Conservation (phyloP, 2,329 filamentous ascomycete species). For the Raffaelea albimanens region DNA sequence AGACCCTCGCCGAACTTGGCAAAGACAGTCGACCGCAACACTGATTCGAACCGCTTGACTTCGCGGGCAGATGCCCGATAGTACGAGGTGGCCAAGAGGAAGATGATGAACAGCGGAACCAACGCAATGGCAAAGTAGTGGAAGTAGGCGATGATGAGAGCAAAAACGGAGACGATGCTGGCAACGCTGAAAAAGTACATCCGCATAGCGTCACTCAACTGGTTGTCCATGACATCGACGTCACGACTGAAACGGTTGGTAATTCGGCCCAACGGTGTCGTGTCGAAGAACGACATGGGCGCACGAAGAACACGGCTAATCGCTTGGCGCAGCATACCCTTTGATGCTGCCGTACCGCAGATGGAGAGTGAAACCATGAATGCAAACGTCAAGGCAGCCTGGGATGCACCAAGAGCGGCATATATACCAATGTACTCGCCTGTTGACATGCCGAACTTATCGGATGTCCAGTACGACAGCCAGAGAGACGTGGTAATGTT, state of each 20-base stretch:
- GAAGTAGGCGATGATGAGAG: slow-evolving; percentile 90
- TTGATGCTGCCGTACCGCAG: slow-evolving; percentile 72
- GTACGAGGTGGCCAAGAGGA: slow-evolving; percentile 74
- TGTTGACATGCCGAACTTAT: slow-evolving; percentile 58
- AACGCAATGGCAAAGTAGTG: slow-evolving; percentile 67
- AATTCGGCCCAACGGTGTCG: slow-evolving; percentile 87
- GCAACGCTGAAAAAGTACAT: slow-evolving; percentile 85
- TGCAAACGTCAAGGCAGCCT: slow-evolving; percentile 66
- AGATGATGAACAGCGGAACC: slow-evolving; percentile 60
- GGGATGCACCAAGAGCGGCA: slow-evolving; percentile 59
- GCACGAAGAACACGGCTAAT: slow-evolving; percentile 66
- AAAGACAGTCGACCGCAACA: slow-evolving; percentile 80
- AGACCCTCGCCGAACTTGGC: slow-evolving; percentile 87
- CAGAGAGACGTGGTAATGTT: slow-evolving; percentile 86
- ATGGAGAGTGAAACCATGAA: slow-evolving; percentile 74
- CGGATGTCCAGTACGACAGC: slow-evolving; percentile 88
- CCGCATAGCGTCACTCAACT: slow-evolving; percentile 75
- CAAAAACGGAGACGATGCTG: slow-evolving; percentile 76
- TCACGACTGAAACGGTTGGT: slow-evolving; percentile 95
- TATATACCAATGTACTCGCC: slow-evolving; percentile 66
- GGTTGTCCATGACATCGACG: slow-evolving; percentile 95
- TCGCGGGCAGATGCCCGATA: slow-evolving; percentile 88
- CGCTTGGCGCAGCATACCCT: slow-evolving; percentile 69
- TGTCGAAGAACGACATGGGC: slow-evolving; percentile 92
- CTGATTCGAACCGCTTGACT: slow-evolving; percentile 86